Evolutionary conservation across 2,329 filamentous ascomycete species (phyloP).

Genomic region (Colletotrichum tropicale): DNA sequence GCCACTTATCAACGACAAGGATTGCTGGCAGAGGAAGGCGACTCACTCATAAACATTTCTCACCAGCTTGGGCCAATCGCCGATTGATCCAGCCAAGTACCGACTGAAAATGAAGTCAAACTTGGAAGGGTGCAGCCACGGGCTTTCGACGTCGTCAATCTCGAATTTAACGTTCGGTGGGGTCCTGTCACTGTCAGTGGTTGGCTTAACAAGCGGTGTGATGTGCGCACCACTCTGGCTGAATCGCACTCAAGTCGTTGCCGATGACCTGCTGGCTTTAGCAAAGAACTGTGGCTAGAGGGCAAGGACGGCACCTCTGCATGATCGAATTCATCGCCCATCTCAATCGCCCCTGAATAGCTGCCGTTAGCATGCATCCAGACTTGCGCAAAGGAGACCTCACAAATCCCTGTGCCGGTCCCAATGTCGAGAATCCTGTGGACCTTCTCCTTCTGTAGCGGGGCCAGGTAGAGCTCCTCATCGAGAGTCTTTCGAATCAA

Average conservation of each 20-base stretch:
- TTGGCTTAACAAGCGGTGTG: not conserved
- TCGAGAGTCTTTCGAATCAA: not conserved
- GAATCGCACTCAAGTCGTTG: slow-evolving; percentile 11
- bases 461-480: not conserved
- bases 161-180: slow-evolving; percentile 70
- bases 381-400: not conserved
- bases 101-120: slow-evolving; percentile 36
- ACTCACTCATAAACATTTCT: not conserved
- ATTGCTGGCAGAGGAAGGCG: not conserved
- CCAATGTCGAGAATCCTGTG: slow-evolving; percentile 60
- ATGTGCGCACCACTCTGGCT: not conserved
- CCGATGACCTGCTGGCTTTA: not conserved
- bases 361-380: not conserved
- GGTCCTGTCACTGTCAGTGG: slow-evolving; percentile 33
- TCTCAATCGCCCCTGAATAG: not conserved
- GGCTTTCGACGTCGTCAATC: slow-evolving; percentile 66
- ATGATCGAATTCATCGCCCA: not conserved
- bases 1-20: not conserved
- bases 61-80: not conserved
- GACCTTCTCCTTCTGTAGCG: not conserved
- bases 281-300: too few species aligned
- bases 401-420: slow-evolving; percentile 66
- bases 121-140: slow-evolving; percentile 39
- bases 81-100: not conserved
- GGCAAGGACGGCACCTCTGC: not conserved